Evolutionary conservation across 2,329 filamentous ascomycete genomes (phyloP).

Genomic region (Thelonectria rubi): DNA sequence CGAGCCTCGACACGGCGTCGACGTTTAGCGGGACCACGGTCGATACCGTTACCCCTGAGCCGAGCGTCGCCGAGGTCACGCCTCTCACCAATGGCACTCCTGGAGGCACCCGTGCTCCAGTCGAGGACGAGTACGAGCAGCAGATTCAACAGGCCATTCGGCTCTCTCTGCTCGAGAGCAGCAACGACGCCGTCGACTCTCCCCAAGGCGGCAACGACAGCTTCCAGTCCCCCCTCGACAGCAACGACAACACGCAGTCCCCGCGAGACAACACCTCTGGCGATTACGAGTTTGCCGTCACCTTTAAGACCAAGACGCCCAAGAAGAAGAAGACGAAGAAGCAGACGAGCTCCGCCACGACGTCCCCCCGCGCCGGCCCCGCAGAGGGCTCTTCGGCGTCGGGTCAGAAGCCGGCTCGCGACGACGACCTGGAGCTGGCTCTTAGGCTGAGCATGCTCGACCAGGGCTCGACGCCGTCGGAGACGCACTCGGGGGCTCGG

Average conservation of each 20-base stretch:
- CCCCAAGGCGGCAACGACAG: constrained; percentile 39
- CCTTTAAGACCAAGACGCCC: constrained; percentile 53
- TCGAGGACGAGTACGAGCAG: constrained; percentile 65
- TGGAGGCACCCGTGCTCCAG: constrained; percentile 19
- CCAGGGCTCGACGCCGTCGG: constrained; percentile 46
- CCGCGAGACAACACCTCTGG: constrained; percentile 56
- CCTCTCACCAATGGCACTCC: constrained; percentile 36
- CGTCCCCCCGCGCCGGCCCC: constrained; percentile 50
- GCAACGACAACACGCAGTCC: constrained; percentile 51
- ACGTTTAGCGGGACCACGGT: constrained; percentile 51
- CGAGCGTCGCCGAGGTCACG: constrained; percentile 56
- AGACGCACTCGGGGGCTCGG: constrained; percentile 26
- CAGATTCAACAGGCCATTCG: constrained; percentile 71
- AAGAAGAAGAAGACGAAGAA: constrained; percentile 53
- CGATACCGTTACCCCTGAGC: constrained; percentile 64
- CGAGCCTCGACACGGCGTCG: constrained; percentile 54
- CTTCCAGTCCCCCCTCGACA: constrained; percentile 55
- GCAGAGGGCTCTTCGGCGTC: constrained; percentile 43
- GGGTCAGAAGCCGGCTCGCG: constrained; percentile 42
- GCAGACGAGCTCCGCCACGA: constrained; percentile 48
- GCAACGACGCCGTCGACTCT: constrained; percentile 50
- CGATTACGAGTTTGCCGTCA: constrained; percentile 63
- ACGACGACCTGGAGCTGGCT: constrained; percentile 69
- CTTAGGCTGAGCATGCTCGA: constrained; percentile 68
- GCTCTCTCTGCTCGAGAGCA: constrained; percentile 66